Evolutionary conservation across 202 grass and related monocot species (phyloP).

Genomic region (Tripidium arundinaceum): DNA sequence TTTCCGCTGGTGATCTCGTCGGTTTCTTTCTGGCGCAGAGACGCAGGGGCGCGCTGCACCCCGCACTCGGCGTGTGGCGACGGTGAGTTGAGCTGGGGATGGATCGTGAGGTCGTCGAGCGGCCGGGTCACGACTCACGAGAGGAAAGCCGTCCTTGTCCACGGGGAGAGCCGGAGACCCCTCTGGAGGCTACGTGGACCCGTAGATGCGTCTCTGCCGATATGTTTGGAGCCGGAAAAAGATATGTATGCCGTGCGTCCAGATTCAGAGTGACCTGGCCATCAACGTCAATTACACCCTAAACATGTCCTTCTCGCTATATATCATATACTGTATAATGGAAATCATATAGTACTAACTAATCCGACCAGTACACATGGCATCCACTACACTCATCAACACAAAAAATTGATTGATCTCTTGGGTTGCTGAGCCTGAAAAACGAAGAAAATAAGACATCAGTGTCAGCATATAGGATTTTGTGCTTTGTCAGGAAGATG

Average conservation of each 20-base stretch:
- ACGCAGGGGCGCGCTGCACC: background rate
- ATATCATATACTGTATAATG: too few relatives aligned
- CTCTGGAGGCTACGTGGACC: constrained; percentile 24
- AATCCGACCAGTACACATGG: too few relatives aligned
- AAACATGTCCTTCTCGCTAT: background rate
- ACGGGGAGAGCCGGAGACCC: background rate
- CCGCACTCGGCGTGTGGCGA: constrained; percentile 1
- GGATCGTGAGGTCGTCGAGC: background rate
- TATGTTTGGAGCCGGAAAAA: background rate
- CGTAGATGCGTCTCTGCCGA: background rate
- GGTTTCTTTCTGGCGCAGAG: constrained; percentile 16
- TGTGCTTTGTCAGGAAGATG: too few relatives aligned
- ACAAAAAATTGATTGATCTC: background rate
- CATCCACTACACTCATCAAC: too few relatives aligned
- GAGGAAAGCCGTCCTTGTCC: background rate
- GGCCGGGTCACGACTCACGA: constrained; percentile 19
- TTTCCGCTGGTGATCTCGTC: background rate
- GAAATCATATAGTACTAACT: too few relatives aligned
- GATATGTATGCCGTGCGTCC: background rate
- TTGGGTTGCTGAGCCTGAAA: background rate
- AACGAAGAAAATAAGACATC: background rate
- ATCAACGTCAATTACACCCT: background rate
- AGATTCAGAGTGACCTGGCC: background rate
- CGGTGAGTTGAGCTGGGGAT: background rate
- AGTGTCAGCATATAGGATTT: too few relatives aligned